These are phyloP conservation scores for Pythium grandisporangium DNA, from an alignment of 352 stramenopile genomes.

Conservation along the genomic window DNA sequence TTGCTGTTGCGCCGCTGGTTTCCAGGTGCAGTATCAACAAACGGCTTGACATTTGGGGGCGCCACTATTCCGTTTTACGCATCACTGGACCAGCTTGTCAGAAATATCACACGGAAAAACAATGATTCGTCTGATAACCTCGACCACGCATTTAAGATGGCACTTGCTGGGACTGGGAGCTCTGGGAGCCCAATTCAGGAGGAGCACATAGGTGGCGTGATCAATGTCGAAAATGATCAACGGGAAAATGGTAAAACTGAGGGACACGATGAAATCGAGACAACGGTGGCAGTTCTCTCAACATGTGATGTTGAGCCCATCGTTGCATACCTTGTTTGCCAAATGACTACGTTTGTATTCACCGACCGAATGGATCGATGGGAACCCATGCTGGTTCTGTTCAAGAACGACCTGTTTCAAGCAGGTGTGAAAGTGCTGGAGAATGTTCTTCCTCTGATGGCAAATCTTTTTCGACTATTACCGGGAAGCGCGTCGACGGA, in stretches of 20 bases:
- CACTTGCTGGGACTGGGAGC: conserved; percentile 11
- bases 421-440: conserved; percentile 67
- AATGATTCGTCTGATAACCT: conserved; percentile 1
- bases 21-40: conserved; percentile 21
- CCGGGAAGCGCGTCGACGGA: too few species aligned
- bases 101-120: neutral
- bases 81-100: conserved; percentile 24
- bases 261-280: conserved; percentile 10
- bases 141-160: conserved; percentile 7
- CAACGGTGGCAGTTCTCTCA: conserved; percentile 23
- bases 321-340: conserved; percentile 80
- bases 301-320: conserved; percentile 70
- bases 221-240: conserved; percentile 6
- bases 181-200: conserved; percentile 17
- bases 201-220: too few species aligned
- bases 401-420: conserved; percentile 52
- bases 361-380: conserved; percentile 70
- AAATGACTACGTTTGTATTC: conserved; percentile 71
- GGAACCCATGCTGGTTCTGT: conserved; percentile 65
- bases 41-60: neutral
- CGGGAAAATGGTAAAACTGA: conserved; percentile 5
- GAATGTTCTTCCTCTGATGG: conserved; percentile 60
- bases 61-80: conserved; percentile 45
- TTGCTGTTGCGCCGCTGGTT: conserved; percentile 76
- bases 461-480: conserved; percentile 35